Conservation (phyloP, 2,329 filamentous ascomycete genomes). For the Cadophora gregata region DNA sequence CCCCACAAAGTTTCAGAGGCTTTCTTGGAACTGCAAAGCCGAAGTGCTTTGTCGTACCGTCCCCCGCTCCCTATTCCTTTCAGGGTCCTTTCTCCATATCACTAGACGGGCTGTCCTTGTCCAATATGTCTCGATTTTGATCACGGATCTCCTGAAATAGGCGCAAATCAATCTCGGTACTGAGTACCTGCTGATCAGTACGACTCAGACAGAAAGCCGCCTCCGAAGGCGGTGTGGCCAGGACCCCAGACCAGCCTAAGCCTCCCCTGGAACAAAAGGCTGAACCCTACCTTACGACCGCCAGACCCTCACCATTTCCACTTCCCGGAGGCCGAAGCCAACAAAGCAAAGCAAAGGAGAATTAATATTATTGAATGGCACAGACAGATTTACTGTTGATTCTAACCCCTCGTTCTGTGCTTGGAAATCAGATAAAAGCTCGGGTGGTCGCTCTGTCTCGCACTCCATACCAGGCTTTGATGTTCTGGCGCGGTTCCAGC, state of each 20-base stretch:
- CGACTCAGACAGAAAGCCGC: conserved; percentile 4
- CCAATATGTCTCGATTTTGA: conserved; percentile 12
- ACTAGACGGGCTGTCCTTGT: conserved; percentile 15
- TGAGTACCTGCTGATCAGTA: conserved; percentile 20
- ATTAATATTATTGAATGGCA: not conserved
- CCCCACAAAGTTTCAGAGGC: conserved; percentile 9
- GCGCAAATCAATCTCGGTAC: conserved; percentile 1
- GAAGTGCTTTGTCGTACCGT: not conserved
- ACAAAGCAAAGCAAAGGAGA: conserved; percentile 7
- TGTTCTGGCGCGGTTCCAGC: not conserved
- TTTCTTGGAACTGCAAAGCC: conserved; percentile 5
- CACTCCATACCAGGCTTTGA: not conserved
- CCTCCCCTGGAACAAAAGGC: conserved; percentile 14
- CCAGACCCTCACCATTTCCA: not conserved
- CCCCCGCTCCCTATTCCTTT: not conserved
- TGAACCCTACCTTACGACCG: conserved; percentile 4
- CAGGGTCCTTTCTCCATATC: conserved; percentile 3
- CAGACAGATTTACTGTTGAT: not conserved
- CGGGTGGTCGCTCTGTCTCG: not conserved
- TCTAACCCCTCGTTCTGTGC: not conserved
- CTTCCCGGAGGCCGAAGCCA: not conserved
- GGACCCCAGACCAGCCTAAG: not conserved
- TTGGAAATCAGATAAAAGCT: conserved; percentile 10
- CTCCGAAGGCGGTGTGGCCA: conserved; percentile 18
- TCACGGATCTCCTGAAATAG: conserved; percentile 10